Conservation (phyloP, 202 grass and related monocot genomes). For the Panicum hallii region DNA sequence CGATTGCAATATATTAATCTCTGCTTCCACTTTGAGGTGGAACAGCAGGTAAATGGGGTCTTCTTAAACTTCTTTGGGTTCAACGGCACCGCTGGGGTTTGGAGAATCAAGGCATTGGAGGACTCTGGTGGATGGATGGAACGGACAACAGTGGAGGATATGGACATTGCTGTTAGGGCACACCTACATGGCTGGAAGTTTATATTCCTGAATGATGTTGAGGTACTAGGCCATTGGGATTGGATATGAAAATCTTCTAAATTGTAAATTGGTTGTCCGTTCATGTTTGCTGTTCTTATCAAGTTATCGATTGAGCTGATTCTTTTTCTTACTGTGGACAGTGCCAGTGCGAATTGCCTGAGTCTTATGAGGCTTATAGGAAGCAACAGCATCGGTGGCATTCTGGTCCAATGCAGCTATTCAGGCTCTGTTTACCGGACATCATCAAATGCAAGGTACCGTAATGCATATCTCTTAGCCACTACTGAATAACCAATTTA, state of each 20-base stretch:
- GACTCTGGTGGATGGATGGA: constrained; percentile 98
- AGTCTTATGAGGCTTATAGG: constrained; percentile 96
- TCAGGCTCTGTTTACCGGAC: constrained; percentile 90
- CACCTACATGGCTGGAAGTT: constrained; percentile 98
- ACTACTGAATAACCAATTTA: neutral
- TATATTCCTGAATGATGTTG: constrained; percentile 86
- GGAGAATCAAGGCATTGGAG: constrained; percentile 94
- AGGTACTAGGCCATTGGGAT: constrained; percentile 52
- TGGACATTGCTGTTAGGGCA: constrained; percentile 94
- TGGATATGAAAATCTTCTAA: neutral
- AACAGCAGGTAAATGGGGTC: constrained; percentile 90
- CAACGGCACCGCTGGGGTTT: constrained; percentile 95
- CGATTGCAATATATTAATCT: constrained; percentile 93
- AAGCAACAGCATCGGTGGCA: constrained; percentile 99
- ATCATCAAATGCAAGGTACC: constrained; percentile 91
- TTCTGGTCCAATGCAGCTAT: constrained; percentile 97
- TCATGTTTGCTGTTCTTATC: constrained; percentile 15
- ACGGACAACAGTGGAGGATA: constrained; percentile 93
- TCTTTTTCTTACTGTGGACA: constrained; percentile 39
- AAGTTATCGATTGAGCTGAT: constrained; percentile 15
- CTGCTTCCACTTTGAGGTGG: constrained; percentile 99
- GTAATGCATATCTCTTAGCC: constrained; percentile 5
- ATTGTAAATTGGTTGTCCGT: neutral
- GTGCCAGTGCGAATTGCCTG: constrained; percentile 98
- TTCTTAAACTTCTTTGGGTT: constrained; percentile 98